Conservation (phyloP, 2,329 filamentous ascomycete species). For the Neonectria coccinea region DNA sequence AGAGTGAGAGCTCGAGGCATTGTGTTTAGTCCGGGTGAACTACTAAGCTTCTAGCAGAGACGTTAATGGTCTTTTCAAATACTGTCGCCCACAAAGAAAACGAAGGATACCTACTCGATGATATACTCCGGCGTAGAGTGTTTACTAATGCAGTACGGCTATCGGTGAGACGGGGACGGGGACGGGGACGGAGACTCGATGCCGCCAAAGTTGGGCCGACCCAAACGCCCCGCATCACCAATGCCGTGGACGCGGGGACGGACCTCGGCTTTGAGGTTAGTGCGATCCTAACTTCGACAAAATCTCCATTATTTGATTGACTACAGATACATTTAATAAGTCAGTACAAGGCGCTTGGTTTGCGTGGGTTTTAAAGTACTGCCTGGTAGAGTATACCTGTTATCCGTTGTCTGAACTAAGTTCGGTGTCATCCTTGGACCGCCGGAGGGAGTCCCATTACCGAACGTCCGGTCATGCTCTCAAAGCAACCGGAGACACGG, state of each 20-base stretch:
- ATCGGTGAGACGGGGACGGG: slow-evolving; percentile 1
- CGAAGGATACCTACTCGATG: neutral
- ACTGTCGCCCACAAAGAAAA: neutral
- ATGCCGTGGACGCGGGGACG: slow-evolving; percentile 11
- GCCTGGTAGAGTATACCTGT: neutral
- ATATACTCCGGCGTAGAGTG: neutral
- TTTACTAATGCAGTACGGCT: slow-evolving; percentile 18
- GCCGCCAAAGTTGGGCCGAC: slow-evolving; percentile 16
- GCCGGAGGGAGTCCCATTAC: neutral
- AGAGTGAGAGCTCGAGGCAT: slow-evolving; percentile 72
- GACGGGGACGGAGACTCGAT: slow-evolving; percentile 18
- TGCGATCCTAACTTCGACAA: slow-evolving; percentile 4
- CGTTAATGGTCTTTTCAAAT: neutral
- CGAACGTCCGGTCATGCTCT: neutral
- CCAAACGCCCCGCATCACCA: slow-evolving; percentile 25
- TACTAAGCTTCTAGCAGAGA: slow-evolving; percentile 1
- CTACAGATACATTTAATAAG: neutral
- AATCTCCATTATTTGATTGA: neutral
- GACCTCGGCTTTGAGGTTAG: slow-evolving; percentile 19
- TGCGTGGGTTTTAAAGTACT: neutral
- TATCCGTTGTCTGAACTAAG: neutral
- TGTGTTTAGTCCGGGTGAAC: slow-evolving; percentile 13
- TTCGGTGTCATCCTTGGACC: neutral
- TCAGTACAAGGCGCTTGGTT: no score
- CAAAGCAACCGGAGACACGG: neutral